A percentile compares a stretch with the other conserved stretches of the same genome.
These are phyloP conservation scores for Daldinia grandis DNA, from an alignment of 495 filamentous ascomycete genomes.

Conservation along the genomic window DNA sequence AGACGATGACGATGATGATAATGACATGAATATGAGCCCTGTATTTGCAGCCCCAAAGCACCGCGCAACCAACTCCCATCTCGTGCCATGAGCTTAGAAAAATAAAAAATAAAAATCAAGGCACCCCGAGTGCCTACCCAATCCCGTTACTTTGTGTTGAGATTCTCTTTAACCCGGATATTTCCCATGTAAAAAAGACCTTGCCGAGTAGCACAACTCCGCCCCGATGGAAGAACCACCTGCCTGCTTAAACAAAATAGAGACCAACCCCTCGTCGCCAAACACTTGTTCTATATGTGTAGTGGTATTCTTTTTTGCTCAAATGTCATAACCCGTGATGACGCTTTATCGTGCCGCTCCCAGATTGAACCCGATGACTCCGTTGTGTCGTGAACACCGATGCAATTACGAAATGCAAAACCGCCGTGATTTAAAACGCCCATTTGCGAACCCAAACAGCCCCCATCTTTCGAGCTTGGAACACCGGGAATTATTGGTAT, in stretches of 20 bases:
- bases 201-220: conserved; percentile 46
- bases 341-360: conserved; percentile 51
- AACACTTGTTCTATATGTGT: conserved; percentile 50
- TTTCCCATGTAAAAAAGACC: conserved; percentile 43
- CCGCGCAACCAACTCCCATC: conserved; percentile 46
- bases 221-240: conserved; percentile 44
- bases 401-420: conserved; percentile 51
- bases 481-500: conserved; percentile 41
- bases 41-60: conserved; percentile 49
- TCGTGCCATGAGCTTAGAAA: conserved; percentile 47
- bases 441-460: conserved; percentile 45
- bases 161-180: conserved; percentile 46
- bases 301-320: conserved; percentile 47
- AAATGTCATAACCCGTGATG: conserved; percentile 49
- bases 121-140: conserved; percentile 44
- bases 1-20: conserved; percentile 16
- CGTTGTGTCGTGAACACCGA: conserved; percentile 51
- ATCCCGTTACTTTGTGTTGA: conserved; percentile 44
- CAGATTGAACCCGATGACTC: conserved; percentile 48
- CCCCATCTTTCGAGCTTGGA: conserved; percentile 44
- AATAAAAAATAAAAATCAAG: conserved; percentile 40
- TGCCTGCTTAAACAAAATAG: conserved; percentile 45
- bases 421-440: conserved; percentile 45
- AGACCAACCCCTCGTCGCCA: conserved; percentile 47
- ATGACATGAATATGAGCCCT: conserved; percentile 47